phyloP scores from a whole-genome alignment of 73 alveolate genomes.

The Vitrella brassicaformis region DNA sequence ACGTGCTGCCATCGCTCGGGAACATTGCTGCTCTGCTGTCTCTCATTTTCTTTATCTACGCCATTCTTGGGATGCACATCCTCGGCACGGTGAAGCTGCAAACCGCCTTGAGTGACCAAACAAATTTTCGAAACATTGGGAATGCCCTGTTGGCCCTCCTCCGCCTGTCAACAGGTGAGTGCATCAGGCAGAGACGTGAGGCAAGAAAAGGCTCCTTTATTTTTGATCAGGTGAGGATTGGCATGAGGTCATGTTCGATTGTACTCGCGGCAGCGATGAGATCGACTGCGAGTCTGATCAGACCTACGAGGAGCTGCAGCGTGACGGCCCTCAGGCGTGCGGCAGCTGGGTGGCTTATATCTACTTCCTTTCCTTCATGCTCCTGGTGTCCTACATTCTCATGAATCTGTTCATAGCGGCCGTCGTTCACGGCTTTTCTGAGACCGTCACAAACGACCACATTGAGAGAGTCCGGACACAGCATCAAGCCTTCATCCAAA shows the following conservation, averaged over 20 bases:
- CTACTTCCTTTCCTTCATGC: neutral
- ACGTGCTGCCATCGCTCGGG: conserved; percentile 42
- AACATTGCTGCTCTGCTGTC: conserved; percentile 41
- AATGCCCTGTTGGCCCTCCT: conserved; percentile 17
- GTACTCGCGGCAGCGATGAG: too few species aligned
- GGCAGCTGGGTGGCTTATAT: neutral
- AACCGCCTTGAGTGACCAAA: conserved; percentile 10
- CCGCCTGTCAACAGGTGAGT: conserved; percentile 41
- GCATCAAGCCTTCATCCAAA: too few species aligned
- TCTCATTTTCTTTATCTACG: conserved; percentile 28
- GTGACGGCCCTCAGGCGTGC: too few species aligned
- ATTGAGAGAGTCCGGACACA: too few species aligned
- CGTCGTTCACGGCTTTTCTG: neutral
- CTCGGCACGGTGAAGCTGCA: conserved; percentile 23
- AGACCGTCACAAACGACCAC: too few species aligned
- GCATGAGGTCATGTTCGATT: conserved; percentile 34
- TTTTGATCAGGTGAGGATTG: too few species aligned
- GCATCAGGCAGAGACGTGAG: too few species aligned
- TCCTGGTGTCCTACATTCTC: neutral
- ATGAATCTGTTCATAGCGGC: neutral
- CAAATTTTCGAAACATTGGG: conserved; percentile 31
- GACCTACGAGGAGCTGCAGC: too few species aligned
- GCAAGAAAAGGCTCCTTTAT: too few species aligned
- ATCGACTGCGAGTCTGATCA: too few species aligned
- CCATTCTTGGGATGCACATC: conserved; percentile 39